Base-by-base conservation (phyloP, 2,329 filamentous ascomycete species). In the Colletotrichum abscissum region DNA sequence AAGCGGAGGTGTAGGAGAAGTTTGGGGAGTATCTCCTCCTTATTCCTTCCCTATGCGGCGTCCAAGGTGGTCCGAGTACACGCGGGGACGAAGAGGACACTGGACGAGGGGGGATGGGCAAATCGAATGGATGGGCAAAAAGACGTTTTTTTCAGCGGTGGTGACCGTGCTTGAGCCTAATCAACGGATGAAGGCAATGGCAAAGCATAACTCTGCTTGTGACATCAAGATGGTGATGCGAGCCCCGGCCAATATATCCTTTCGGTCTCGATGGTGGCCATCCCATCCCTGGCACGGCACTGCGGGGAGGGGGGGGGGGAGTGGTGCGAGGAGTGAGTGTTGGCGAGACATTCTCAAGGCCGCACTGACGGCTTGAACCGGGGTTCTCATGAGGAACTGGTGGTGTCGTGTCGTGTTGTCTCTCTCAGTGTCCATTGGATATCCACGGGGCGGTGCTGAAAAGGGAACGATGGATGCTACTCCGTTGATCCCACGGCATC, bases 221-320 rank as follows among this genome's bases (percentile, higher is more conserved):
- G 60, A 62, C 35, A 70, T 73, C 67, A 62, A 60, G 55, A 60
- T 55, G 46, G 46, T 55, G 70, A 64, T 66, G 67, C 33, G 46
- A 58, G 67, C 46, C 54, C 71, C 42, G 49, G 71, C 60, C 60
- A 62, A 73, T 73, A 73, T 73, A 71, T 73, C 56, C 56, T 66
- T 65, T 14, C 19, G 52, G 46, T 33, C 55, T 57, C 38, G 46
- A 58, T 30, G 67, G 24, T 66, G 55, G 55, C 19, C 28, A 56
- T 28, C 54, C 54, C 26, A 46, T 55, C 66, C 69, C 69, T 33
- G 42, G 26, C 38, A 28, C 60, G 24, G 66, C 54, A 33, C 56
- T 52, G 56, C 64, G 35, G 55, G 63, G 42, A 58, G 63, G 35
- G 33, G 68, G 63, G 35, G 33, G 68, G 54, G 58, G 58, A 56